Conservation (phyloP, 2,329 filamentous ascomycete genomes). For the Trichophyton mentagrophytes region DNA sequence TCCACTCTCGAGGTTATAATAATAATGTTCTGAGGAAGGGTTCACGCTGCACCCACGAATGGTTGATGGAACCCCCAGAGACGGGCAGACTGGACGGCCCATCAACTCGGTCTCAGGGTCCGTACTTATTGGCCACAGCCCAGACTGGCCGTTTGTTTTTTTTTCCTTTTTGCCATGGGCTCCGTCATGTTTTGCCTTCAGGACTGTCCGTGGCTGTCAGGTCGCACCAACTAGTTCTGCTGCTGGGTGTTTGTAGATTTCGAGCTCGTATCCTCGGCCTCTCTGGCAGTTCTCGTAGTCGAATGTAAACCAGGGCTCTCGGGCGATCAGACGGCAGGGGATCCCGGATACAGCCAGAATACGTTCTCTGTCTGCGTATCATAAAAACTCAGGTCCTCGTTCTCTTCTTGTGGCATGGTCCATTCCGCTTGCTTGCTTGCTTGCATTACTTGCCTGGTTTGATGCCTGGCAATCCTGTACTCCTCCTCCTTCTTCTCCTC, state of each 20-base stretch:
- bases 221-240: no score
- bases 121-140: background rate
- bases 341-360: background rate
- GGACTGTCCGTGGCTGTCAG: background rate
- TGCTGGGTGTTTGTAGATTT: no score
- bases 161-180: background rate
- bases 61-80: background rate
- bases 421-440: background rate
- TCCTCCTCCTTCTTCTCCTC: no score
- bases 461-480: no score
- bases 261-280: no score
- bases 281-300: no score
- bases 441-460: background rate
- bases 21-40: background rate
- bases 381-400: background rate
- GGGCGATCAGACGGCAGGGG: background rate
- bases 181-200: background rate
- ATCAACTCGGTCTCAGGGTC: background rate
- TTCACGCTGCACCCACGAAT: background rate
- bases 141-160: background rate
- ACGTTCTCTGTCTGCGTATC: background rate
- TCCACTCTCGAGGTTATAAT: background rate
- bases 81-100: background rate
- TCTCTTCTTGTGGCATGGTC: background rate
- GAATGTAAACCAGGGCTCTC: background rate